A percentile compares a stretch with the other conserved stretches of the same genome.
Evolutionary conservation across 139 green algal genomes (phyloP).

Genomic region (Picochlorum sp.): DNA sequence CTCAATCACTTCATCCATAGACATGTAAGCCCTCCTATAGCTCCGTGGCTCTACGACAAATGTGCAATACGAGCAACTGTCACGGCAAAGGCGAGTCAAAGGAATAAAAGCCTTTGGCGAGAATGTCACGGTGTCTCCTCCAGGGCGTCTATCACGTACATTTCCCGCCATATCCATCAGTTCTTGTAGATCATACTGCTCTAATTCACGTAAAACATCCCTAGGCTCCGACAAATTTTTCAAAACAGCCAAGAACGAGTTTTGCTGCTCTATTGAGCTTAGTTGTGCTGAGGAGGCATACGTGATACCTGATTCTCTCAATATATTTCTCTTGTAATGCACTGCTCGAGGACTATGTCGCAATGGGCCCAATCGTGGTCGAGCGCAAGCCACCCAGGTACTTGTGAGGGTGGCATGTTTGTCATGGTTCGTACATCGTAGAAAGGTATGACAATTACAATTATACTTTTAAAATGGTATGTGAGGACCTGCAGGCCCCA

Average conservation of each 20-base stretch:
- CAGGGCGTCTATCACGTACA: conserved; percentile 27
- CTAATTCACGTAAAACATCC: neutral
- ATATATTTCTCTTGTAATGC: no score
- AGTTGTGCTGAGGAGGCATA: no score
- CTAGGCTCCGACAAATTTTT: neutral
- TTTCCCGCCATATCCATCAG: conserved; percentile 30
- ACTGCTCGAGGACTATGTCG: no score
- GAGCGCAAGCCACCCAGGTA: no score
- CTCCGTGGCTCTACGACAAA: conserved; percentile 54
- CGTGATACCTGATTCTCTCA: no score
- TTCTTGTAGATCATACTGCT: conserved; percentile 14
- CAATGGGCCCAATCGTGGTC: no score
- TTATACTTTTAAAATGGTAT: no score
- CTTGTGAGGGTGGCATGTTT: no score
- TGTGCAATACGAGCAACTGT: conserved; percentile 81
- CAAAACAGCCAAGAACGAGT: neutral
- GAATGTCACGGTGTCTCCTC: conserved; percentile 54
- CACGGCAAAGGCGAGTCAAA: conserved; percentile 64
- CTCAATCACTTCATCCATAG: conserved; percentile 61
- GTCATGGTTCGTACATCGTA: no score
- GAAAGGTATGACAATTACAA: no score
- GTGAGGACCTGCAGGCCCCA: no score
- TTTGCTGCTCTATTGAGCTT: no score
- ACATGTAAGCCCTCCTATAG: conserved; percentile 64
- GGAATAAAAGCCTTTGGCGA: conserved; percentile 89